Conservation (phyloP, 805 yeast genomes). For the Candida incommunis region DNA sequence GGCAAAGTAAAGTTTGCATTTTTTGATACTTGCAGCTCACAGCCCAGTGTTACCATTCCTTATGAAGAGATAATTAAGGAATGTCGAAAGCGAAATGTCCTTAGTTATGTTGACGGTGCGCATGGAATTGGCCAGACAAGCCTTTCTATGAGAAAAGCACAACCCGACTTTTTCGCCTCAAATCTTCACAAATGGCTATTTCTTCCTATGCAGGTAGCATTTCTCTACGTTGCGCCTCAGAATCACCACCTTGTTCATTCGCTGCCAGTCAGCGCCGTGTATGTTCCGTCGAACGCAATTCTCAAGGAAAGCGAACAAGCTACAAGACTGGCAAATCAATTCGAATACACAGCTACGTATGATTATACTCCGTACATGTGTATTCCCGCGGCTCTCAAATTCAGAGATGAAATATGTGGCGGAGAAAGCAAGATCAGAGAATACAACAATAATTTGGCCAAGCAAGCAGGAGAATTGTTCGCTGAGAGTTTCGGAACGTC, state of each 20-base stretch:
- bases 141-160: constrained; percentile 12
- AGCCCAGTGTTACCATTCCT: constrained; percentile 52
- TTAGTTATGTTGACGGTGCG: constrained; percentile 60
- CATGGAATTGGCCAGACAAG: constrained; percentile 41
- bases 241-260: constrained; percentile 39
- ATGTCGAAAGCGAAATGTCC: constrained; percentile 31
- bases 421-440: constrained; percentile 40
- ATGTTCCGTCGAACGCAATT: constrained; percentile 12
- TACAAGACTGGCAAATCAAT: constrained; percentile 26
- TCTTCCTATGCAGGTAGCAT: constrained; percentile 43
- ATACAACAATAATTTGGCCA: constrained; percentile 35
- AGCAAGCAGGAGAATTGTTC: constrained; percentile 27
- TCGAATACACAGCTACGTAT: constrained; percentile 36
- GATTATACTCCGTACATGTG: constrained; percentile 30
- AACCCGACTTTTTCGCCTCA: constrained; percentile 48
- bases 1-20: constrained; percentile 28
- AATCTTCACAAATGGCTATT: constrained; percentile 62
- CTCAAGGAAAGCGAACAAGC: constrained; percentile 15
- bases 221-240: constrained; percentile 39
- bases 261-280: constrained; percentile 42
- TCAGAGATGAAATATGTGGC: constrained; percentile 40
- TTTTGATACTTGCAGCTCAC: constrained; percentile 43
- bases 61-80: constrained; percentile 31
- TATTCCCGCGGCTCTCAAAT: constrained; percentile 37
- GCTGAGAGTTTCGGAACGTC: constrained; percentile 27